Percentiles rank a stretch among this genome's conserved stretches.
Conservation (phyloP, 2,329 filamentous ascomycete genomes). For the Graphium sp. region DNA sequence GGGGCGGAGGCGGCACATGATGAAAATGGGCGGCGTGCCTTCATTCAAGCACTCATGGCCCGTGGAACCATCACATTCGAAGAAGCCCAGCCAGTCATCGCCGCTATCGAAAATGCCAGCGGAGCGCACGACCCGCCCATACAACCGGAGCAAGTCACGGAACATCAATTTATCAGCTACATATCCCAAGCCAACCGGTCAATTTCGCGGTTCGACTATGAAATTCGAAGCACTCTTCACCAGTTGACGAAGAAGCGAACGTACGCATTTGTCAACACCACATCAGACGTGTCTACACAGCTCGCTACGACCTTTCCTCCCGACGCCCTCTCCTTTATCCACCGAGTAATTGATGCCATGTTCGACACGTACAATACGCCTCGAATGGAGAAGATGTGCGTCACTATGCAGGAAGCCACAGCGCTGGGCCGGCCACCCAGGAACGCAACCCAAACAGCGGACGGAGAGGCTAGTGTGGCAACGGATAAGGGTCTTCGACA, state of each 20-base stretch:
- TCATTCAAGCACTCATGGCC: constrained; percentile 76
- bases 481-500: constrained; percentile 49
- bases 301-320: constrained; percentile 65
- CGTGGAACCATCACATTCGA: constrained; percentile 60
- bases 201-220: constrained; percentile 69
- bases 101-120: constrained; percentile 52
- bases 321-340: constrained; percentile 82
- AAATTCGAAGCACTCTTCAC: constrained; percentile 61
- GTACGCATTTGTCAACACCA: constrained; percentile 76
- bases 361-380: constrained; percentile 77
- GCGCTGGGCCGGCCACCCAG: constrained; percentile 42
- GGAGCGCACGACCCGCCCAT: constrained; percentile 18
- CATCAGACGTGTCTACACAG: constrained; percentile 71
- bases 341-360: constrained; percentile 76
- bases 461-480: constrained; percentile 16
- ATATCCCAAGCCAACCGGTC: constrained; percentile 54
- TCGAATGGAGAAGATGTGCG: constrained; percentile 66
- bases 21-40: no score
- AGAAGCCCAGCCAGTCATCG: constrained; percentile 58
- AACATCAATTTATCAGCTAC: constrained; percentile 50
- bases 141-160: constrained; percentile 45
- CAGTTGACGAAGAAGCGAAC: constrained; percentile 51
- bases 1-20: no score
- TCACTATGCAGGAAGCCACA: constrained; percentile 64
- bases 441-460: constrained; percentile 14